A percentile compares a stretch with the other conserved stretches of the same genome.
Evolutionary conservation across 2,329 filamentous ascomycete species (phyloP).

Genomic region (Colletotrichum sublineola): DNA sequence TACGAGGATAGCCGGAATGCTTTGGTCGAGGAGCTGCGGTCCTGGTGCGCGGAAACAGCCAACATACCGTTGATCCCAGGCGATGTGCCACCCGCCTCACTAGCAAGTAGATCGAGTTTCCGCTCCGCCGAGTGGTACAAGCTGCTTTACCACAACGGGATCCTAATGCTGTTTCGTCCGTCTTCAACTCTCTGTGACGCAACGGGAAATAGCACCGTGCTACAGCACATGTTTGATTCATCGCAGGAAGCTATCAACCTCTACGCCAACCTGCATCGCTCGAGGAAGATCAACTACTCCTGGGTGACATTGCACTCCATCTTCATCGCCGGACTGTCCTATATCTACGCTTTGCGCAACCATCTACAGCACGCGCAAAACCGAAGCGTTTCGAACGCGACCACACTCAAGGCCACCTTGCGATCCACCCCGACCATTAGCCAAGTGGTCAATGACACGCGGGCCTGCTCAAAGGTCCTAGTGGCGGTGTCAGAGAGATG

Average conservation of each 20-base stretch:
- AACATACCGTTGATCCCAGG: conserved; percentile 48
- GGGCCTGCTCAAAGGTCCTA: conserved; percentile 59
- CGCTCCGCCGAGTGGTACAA: conserved; percentile 58
- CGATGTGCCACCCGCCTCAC: conserved; percentile 41
- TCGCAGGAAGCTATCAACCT: conserved; percentile 56
- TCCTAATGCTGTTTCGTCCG: conserved; percentile 58
- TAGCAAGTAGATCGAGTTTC: conserved; percentile 54
- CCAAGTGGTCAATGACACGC: conserved; percentile 57
- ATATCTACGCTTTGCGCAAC: conserved; percentile 57
- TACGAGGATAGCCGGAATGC: conserved; percentile 44
- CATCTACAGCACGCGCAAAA: conserved; percentile 53
- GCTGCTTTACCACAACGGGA: conserved; percentile 57
- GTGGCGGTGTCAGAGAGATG: conserved; percentile 60
- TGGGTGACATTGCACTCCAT: conserved; percentile 64
- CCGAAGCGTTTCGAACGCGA: conserved; percentile 15
- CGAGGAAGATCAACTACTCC: conserved; percentile 60
- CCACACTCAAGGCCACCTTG: conserved; percentile 44
- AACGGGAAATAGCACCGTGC: conserved; percentile 44
- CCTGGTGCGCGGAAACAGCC: conserved; percentile 49
- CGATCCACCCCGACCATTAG: conserved; percentile 53
- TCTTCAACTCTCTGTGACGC: conserved; percentile 51
- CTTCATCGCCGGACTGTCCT: conserved; percentile 61
- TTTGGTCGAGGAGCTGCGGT: conserved; percentile 49
- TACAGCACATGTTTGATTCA: conserved; percentile 56
- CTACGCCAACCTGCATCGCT: conserved; percentile 59